Conservation (phyloP, 148 eudicot genomes). For the Oxyria digyna region DNA sequence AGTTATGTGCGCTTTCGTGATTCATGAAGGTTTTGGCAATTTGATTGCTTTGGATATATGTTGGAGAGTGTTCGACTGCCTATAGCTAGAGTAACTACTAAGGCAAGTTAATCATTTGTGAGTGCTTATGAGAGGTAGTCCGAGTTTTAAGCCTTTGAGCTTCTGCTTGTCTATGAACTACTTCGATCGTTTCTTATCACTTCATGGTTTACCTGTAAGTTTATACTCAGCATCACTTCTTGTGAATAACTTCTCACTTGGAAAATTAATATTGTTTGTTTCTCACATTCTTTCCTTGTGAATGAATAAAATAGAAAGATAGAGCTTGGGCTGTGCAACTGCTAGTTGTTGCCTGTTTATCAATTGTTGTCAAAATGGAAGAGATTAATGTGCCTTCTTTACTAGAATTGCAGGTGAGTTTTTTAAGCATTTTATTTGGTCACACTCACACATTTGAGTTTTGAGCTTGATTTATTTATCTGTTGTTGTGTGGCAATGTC, state of each 20-base stretch:
- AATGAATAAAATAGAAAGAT: conserved; percentile 22
- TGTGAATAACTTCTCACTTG: background rate
- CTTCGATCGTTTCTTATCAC: conserved; percentile 75
- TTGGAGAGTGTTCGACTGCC: too few species aligned
- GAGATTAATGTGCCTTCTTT: conserved; percentile 42
- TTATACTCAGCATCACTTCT: background rate
- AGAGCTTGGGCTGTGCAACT: conserved; percentile 71
- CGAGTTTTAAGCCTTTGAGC: conserved; percentile 48
- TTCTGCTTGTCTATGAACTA: conserved; percentile 53
- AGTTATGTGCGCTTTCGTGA: too few species aligned
- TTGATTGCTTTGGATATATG: too few species aligned
- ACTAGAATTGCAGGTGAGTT: conserved; percentile 54
- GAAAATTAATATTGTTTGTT: background rate
- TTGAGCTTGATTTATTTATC: background rate
- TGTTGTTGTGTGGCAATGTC: background rate
- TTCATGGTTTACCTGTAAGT: conserved; percentile 58
- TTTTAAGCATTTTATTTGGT: background rate
- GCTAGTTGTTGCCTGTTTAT: conserved; percentile 78
- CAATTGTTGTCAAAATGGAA: conserved; percentile 69
- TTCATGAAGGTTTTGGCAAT: too few species aligned
- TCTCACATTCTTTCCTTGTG: background rate
- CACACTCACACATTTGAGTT: too few species aligned
- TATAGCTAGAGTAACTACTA: too few species aligned
- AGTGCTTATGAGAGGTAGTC: too few species aligned
- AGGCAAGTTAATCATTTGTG: too few species aligned